Base-by-base conservation (phyloP, 2,329 filamentous ascomycete species). In the Ophiocordyceps unilateralis region DNA sequence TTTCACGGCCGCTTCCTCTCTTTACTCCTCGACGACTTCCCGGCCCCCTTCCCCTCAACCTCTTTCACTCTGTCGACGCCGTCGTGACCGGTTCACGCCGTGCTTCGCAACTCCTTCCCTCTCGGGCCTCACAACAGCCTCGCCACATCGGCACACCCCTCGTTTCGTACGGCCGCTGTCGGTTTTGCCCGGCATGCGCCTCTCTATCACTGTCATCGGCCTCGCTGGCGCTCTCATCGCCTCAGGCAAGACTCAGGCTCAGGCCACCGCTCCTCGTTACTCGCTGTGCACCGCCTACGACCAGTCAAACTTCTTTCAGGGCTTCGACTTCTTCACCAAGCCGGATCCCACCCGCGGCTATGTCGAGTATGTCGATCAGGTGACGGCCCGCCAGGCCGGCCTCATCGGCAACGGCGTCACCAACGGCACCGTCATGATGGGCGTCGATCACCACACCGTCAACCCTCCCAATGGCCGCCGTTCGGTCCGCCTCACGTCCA, bases 271-370 rank as follows among this genome's bases (percentile, higher is more conserved):
- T 6, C 56, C 59, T 8, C 47, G 49, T 43, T 76, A 76, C 55
- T 55, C 53, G 11, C 60, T 75, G 41, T 56, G 63, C 43, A 67
- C 69, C 50, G 54, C 58, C 38, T 76, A 65, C 57, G 64, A 74
- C 56, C 45, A 54, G 7, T 61, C 55, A 54, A 76, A 76, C 62
- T 77, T 76, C 58, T 76, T 76, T 56, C 50, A 63, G 19, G 58
- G 61, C 42, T 76, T 76, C 52, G 62, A 67, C 45, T 78, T 79
- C 60, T 78, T 70, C 59, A 63, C 56, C 42, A 60, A 57, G 4
- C 46, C 60, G 0, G 85, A 91, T 53, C 84, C 84, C 0, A 91
- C 84, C 2, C 52, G 78, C 48, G 85, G 84, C 26, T 85, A 78
- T 52, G 84, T 91, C 51, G 62, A 74, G 46, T 91, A 87, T 53